Conservation (phyloP, 2,329 filamentous ascomycete species). For the Alternaria viburni region DNA sequence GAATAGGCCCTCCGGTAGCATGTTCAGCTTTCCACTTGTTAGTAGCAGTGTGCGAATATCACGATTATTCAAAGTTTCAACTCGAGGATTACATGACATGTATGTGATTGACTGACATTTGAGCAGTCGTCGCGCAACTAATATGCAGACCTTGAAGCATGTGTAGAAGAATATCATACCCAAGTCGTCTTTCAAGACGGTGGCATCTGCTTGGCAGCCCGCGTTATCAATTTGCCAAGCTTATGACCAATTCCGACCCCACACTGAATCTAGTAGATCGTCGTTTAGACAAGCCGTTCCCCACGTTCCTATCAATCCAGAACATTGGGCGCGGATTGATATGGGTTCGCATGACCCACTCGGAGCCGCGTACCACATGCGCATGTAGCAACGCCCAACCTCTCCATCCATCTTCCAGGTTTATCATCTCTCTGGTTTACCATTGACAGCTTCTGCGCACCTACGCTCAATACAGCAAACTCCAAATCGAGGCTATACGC, state of each 20-base stretch:
- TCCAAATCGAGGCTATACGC: background rate
- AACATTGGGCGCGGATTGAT: slow-evolving; percentile 5
- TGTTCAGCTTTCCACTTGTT: slow-evolving; percentile 14
- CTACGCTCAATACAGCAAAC: background rate
- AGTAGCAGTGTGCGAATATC: slow-evolving; percentile 17
- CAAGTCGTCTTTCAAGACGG: background rate
- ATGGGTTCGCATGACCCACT: slow-evolving; percentile 21
- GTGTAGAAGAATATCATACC: background rate
- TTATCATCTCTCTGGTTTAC: background rate
- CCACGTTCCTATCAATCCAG: slow-evolving; percentile 30
- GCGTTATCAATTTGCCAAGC: slow-evolving; percentile 30
- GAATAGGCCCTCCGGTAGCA: slow-evolving; percentile 9
- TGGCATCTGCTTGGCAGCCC: slow-evolving; percentile 2
- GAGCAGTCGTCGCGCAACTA: background rate
- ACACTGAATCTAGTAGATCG: slow-evolving; percentile 14
- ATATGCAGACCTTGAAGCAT: background rate
- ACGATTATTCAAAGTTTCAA: slow-evolving; percentile 17
- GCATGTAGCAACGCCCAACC: background rate
- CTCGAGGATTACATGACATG: background rate
- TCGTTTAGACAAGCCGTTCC: slow-evolving; percentile 28
- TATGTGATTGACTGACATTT: background rate
- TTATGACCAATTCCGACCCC: slow-evolving; percentile 37
- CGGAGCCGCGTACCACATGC: slow-evolving; percentile 11
- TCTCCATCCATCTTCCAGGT: background rate
- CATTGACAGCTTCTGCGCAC: background rate